Evolutionary conservation across 768 basidiomycete genomes (phyloP).

Genomic region (Terana coerulea): DNA sequence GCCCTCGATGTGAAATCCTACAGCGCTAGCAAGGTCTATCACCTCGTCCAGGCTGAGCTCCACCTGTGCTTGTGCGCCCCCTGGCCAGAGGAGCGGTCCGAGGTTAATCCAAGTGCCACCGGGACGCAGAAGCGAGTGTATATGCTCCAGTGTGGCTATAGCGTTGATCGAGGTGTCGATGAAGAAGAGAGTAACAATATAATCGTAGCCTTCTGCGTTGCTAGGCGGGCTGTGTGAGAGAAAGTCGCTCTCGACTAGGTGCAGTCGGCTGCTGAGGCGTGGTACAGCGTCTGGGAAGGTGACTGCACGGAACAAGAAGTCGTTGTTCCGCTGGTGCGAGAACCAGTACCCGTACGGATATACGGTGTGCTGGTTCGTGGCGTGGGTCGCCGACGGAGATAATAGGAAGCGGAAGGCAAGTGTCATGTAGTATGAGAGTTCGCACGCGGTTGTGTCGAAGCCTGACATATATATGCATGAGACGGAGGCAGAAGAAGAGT

Average conservation of each 20-base stretch:
- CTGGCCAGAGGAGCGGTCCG: conserved; percentile 64
- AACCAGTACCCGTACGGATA: conserved; percentile 67
- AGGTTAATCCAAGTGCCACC: conserved; percentile 72
- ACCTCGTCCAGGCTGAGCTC: conserved; percentile 68
- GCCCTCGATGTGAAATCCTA: conserved; percentile 48
- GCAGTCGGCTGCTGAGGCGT: conserved; percentile 38
- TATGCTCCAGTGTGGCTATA: conserved; percentile 45
- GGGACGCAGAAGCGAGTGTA: conserved; percentile 51
- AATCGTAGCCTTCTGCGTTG: conserved; percentile 43
- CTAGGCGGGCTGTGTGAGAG: conserved; percentile 23
- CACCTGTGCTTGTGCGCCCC: conserved; percentile 48
- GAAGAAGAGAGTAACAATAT: conserved; percentile 46
- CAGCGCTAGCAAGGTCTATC: conserved; percentile 40
- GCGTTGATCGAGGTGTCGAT: conserved; percentile 37
- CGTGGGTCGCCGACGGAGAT: conserved; percentile 40
- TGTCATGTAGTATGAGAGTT: conserved; percentile 65
- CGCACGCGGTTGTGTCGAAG: conserved; percentile 56
- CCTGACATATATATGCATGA: conserved; percentile 21
- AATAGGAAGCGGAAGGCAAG: conserved; percentile 57
- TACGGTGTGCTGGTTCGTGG: conserved; percentile 44
- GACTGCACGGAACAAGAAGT: conserved; percentile 47
- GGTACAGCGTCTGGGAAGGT: conserved; percentile 62
- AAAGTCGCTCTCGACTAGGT: conserved; percentile 57
- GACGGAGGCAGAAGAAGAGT: conserved; percentile 3
- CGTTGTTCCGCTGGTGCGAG: conserved; percentile 56